Evolutionary conservation across 2,329 filamentous ascomycete genomes (phyloP), one percentile per base, ranked within the genome.

Genomic region (Fusarium abutilonis): DNA sequence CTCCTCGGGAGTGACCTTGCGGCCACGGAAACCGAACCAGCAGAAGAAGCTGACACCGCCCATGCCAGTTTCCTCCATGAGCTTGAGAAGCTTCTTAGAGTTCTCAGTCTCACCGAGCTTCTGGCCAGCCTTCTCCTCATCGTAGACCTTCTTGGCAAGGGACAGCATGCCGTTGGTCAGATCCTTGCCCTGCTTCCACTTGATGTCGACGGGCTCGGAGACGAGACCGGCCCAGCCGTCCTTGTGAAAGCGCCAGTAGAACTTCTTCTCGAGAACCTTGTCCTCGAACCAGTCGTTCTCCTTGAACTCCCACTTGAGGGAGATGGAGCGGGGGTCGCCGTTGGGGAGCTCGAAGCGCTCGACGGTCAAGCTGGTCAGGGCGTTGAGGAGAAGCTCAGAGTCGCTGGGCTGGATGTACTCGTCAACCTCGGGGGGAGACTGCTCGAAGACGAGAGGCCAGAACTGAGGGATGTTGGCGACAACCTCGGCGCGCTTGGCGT

Each of bases 361-460:
- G 35, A 98, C 90, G 19, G 84, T 85, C 67, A 99, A 70, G 66
- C 83, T 83, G 56, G 81, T 83, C 54, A 98, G 86, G 50, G 83
- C 82, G 36, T 85, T 82, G 63, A 89, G 84, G 56, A 98, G 85
- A 60, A 95, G 79, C 9, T 84, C 83, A 13, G 89, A 87, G 80
- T 98, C 94, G 44, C 85, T 84, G 39, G 92, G 90, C 74, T 92
- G 89, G 74, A 98, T 90, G 82, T 89, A 93, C 77, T 92, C 89
- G 78, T 97, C 93, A 69, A 99, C 85, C 63, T 97, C 92, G 42
- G 85, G 83, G 2, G 93, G 93, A 3, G 91, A 88, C 79, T 93
- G 89, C 80, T 96, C 91, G 75, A 98, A 84, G 54, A 97, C 93
- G 56, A 96, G 86, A n/a, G 91, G 83, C 95, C 95, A 98, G 86